Base-by-base conservation (phyloP, 2,329 filamentous ascomycete species). In the Alternaria novae-zelandiae region DNA sequence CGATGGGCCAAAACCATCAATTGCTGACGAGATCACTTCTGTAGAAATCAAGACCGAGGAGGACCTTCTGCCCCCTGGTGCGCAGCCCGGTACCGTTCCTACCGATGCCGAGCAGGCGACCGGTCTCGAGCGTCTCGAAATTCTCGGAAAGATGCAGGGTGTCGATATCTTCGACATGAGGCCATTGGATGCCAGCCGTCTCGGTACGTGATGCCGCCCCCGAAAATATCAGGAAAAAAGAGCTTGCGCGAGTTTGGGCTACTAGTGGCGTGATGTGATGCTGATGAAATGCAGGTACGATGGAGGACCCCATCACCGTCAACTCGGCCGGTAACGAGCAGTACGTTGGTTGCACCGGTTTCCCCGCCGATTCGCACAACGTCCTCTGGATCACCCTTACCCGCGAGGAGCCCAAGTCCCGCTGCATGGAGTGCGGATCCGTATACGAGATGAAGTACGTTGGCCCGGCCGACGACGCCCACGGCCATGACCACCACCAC, bases 81-180 rank as follows among this genome's bases (percentile, higher is more conserved):
- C 91, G 75, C 82, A 88, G 75, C 84, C 89, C 70, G 95, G 96
- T 80, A 92, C 91, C 81, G 86, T 99, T 72, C 93, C 96, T 72
- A 96, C 93, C 84, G 96, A 99, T 83, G 83, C 97, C 80, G 94
- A 98, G 83, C 96, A 99, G 83, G 85, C 96, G 64, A 98, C 96
- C 75, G 96, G 96, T 92, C 88, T 98, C 65, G 96, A 99, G 87
- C 94, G 96, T 89, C 89, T 99, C 75, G 96, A 99, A 85, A 96
- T 99, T 79, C 87, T 99, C 81, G 96, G 96, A 84, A 99, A 99
- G 90, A 97, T 98, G 91, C 93, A 98, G 87, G 94, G 96, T 72
- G 86, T 97, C 77, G 96, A 99, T 81, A 87, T 98, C 81, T 99
- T 99, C 86, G 94, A 99, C 85, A 97, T 98, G 96, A 91, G 89